Conservation (phyloP, 2,329 filamentous ascomycete species). For the Shiraia sp. region DNA sequence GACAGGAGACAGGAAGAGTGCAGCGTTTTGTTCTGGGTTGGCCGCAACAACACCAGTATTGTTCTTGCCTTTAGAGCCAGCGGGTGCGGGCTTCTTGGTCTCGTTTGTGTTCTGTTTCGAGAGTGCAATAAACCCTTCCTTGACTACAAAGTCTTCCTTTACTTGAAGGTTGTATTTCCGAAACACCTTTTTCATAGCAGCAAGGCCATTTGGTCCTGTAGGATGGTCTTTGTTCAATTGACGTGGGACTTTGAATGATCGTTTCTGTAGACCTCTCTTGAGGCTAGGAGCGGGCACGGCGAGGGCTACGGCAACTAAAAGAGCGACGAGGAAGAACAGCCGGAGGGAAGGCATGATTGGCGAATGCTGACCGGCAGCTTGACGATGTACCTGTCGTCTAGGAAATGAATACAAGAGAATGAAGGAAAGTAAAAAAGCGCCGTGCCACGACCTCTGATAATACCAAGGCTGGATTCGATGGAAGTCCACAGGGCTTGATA, state of each 20-base stretch:
- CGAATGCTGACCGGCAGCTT: slow-evolving; percentile 46
- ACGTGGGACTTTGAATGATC: slow-evolving; percentile 66
- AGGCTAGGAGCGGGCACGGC: slow-evolving; percentile 49
- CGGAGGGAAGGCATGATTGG: slow-evolving; percentile 42
- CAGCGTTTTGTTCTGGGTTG: slow-evolving; percentile 66
- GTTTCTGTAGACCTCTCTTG: slow-evolving; percentile 49
- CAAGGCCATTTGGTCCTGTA: slow-evolving; percentile 56
- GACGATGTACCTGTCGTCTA: slow-evolving; percentile 24
- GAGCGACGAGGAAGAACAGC: slow-evolving; percentile 50
- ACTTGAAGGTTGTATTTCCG: slow-evolving; percentile 63
- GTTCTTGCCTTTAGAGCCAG: slow-evolving; percentile 21
- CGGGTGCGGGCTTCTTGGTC: slow-evolving; percentile 22
- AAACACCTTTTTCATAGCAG: slow-evolving; percentile 68
- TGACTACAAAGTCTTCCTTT: slow-evolving; percentile 22
- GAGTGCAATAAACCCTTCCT: slow-evolving; percentile 46
- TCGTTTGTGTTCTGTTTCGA: slow-evolving; percentile 16
- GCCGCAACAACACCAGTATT: slow-evolving; percentile 64
- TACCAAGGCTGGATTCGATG: slow-evolving; percentile 37
- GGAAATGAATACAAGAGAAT: slow-evolving; percentile 21
- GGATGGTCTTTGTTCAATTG: slow-evolving; percentile 60
- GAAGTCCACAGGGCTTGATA: slow-evolving; percentile 26
- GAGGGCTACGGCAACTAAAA: slow-evolving; percentile 53
- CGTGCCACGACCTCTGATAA: slow-evolving; percentile 18
- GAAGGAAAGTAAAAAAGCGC: slow-evolving; percentile 21
- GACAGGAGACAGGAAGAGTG: slow-evolving; percentile 71